Conservation (phyloP, 257 asterid genomes). For the Solanum verrucosum region DNA sequence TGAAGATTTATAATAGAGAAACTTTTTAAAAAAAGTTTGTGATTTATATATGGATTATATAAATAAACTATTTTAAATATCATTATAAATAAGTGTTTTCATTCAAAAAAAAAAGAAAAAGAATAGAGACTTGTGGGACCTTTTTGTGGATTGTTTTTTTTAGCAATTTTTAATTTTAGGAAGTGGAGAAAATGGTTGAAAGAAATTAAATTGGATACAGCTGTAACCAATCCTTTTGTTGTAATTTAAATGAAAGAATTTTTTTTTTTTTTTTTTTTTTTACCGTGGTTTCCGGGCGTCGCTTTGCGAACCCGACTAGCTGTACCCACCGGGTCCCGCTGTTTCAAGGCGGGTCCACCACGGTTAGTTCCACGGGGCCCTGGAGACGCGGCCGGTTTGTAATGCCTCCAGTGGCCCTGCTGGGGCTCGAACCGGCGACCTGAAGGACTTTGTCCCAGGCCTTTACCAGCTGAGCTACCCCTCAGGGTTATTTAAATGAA, state of each 20-base stretch:
- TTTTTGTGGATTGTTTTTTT: neutral
- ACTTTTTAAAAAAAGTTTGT: neutral
- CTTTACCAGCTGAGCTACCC: too few relatives aligned
- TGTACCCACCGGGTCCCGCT: too few relatives aligned
- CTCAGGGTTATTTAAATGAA: slow-evolving; percentile 7
- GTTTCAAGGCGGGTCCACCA: too few relatives aligned
- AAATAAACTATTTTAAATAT: neutral
- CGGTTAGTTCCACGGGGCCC: too few relatives aligned
- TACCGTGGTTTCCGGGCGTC: too few relatives aligned
- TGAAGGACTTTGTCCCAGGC: too few relatives aligned
- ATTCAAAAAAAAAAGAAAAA: neutral
- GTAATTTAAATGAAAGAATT: slow-evolving; percentile 13
- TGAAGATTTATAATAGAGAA: neutral
- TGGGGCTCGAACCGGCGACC: too few relatives aligned
- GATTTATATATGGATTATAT: neutral
- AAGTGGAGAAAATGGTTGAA: slow-evolving; percentile 3
- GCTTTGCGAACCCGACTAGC: too few relatives aligned
- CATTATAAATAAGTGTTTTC: neutral
- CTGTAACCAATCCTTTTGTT: slow-evolving; percentile 43
- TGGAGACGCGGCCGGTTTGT: too few relatives aligned
- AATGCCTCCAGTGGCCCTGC: too few relatives aligned
- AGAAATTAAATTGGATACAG: slow-evolving; percentile 42
- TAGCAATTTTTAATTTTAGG: neutral
- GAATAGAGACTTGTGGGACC: neutral
- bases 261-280: too few relatives aligned